Evolutionary conservation across 352 stramenopile species (phyloP).

Genomic region (Phytophthora pini): DNA sequence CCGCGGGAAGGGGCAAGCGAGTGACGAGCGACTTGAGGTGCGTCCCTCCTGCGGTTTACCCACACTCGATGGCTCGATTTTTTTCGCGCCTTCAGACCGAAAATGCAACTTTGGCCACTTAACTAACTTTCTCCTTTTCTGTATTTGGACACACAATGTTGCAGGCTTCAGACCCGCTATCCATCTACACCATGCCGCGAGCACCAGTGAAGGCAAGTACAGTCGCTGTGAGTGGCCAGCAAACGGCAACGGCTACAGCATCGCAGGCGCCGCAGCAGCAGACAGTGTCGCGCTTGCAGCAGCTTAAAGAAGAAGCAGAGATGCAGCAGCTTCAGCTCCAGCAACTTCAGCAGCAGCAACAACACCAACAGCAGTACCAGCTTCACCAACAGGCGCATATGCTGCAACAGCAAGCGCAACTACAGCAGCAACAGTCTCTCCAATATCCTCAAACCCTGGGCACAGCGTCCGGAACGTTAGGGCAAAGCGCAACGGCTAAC

Average conservation of each 20-base stretch:
- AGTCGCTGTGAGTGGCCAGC: slow-evolving; percentile 23
- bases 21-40: slow-evolving; percentile 26
- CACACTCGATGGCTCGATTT: slow-evolving; percentile 5
- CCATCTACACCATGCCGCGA: slow-evolving; percentile 34
- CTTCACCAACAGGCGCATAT: slow-evolving; percentile 37
- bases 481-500: slow-evolving; percentile 38
- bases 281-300: slow-evolving; percentile 23
- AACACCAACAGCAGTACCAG: slow-evolving; percentile 39
- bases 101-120: slow-evolving; percentile 17
- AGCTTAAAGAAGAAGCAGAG: slow-evolving; percentile 40
- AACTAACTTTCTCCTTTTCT: slow-evolving; percentile 23
- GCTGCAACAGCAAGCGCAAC: slow-evolving; percentile 40
- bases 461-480: slow-evolving; percentile 31
- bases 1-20: slow-evolving; percentile 34
- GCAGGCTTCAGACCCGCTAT: slow-evolving; percentile 15
- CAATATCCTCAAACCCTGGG: slow-evolving; percentile 43
- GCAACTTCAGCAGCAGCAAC: slow-evolving; percentile 41
- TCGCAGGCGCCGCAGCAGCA: slow-evolving; percentile 13
- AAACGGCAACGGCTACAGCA: slow-evolving; percentile 6
- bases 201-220: slow-evolving; percentile 26
- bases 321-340: slow-evolving; percentile 42
- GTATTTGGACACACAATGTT: slow-evolving; percentile 12
- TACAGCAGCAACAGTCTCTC: slow-evolving; percentile 43
- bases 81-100: slow-evolving; percentile 24
- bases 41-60: slow-evolving; percentile 7